Evolutionary conservation across 2,329 filamentous ascomycete species (phyloP), one percentile per base, ranked within the genome.

Genomic region (Zasmidium citrigriseum): DNA sequence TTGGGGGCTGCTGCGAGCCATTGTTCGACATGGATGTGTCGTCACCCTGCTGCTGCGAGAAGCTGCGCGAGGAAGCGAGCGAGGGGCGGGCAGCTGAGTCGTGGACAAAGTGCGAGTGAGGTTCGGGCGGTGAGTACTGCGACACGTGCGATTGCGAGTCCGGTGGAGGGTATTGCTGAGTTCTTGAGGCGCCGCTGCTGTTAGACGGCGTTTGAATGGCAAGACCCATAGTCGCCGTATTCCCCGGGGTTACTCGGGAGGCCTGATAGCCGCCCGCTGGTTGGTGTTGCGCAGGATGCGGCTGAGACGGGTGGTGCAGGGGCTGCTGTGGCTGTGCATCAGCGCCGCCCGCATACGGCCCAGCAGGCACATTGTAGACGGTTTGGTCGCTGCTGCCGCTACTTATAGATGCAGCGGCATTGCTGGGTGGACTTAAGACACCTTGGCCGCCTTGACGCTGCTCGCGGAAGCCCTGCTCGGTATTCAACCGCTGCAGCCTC

Each of bases 391-490:
- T 53, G 61, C 55, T 56, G 58, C 49, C 29, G 44, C 46, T 50
- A 53, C 48, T 56, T 60, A 55, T 57, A 59, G 59, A 50, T 27
- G 50, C 52, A 55, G 34, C 41, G 27, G 51, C 51, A 41, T 21
- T 63, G 57, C 29, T 66, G 62, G 59, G 61, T 63, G 51, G 61
- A 25, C 46, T 63, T 59, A 55, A 65, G 62, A 58, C 58, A 20
- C 60, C 59, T 46, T 62, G 58, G 20, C 67, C 68, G 53, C 68
- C 70, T 58, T 72, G 70, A 45, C 72, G 66, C 64, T 73, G 71
- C 63, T 74, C 72, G 47, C 72, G 66, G 62, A 75, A 75, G 61
- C 69, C 71, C 60, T 73, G 70, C 70, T 75, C 72, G 57, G 72
- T 75, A 55, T 73, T 73, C 58, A 73, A 62, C 58, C 72, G 69